Base-by-base conservation (phyloP, 345 rosid genomes). In the Populus alba region DNA sequence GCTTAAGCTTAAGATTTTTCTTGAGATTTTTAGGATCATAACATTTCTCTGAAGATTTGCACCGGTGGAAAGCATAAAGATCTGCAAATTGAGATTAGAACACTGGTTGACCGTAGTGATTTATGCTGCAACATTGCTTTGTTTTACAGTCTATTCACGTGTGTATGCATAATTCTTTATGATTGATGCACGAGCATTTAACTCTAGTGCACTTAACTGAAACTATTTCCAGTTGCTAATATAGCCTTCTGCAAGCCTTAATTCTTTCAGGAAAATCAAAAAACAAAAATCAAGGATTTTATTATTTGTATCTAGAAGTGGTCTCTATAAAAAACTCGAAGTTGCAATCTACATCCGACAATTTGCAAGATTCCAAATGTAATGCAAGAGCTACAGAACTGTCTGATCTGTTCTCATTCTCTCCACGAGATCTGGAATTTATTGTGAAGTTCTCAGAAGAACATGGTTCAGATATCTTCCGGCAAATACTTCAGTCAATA, bases 371-470 rank as follows among this genome's bases (percentile, higher is more conserved):
- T 78, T 78, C 88, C 68, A 77, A 78, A 57, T 77, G 87, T 70
- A 77, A 85, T 76, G 76, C 81, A 49, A 87, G 88, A 86, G 78
- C 87, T 70, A 83, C 86, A 68, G 92, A 89, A 82, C 79, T 83
- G 81, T 87, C 89, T 81, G 92, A 96, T 73, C 87, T 89, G 71
- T 94, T 83, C 87, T 90, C 94, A 72, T 94, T 92, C 82, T 91
- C 94, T 74, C 85, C 92, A 47, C 88, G 90, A 83, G 99, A 96
- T 84, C 83, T 96, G 87, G 97, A 96, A 84, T 94, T 96, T 80
- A 90, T 96, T 87, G 97, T 92, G 75, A 96, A 94, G 86, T 94
- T 90, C 78, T 86, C 86, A 23, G 89, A 89, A 88, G 98, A 96
- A 86, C 83, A 91, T 85, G 94, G 97, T 75, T 83, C 92, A 75